Conservation (phyloP, 495 filamentous ascomycete genomes). For the Tuber indicum region DNA sequence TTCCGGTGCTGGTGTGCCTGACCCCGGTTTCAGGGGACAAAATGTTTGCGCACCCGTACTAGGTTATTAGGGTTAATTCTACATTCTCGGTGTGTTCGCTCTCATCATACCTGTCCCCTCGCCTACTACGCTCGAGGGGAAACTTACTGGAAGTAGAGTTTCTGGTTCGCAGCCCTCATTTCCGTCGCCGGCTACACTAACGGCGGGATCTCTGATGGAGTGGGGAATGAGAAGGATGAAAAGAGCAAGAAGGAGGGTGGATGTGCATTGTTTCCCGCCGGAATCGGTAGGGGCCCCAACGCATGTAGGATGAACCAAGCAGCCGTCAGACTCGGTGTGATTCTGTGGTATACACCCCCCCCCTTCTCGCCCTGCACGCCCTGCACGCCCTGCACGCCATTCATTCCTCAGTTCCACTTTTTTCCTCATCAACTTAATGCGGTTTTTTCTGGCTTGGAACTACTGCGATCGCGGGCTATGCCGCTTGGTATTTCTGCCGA, state of each 20-base stretch:
- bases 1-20: too few relatives aligned
- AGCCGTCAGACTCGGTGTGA: slow-evolving; percentile 65
- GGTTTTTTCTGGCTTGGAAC: slow-evolving; percentile 72
- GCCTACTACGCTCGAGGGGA: too few relatives aligned
- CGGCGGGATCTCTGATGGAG: slow-evolving; percentile 35
- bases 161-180: slow-evolving; percentile 86
- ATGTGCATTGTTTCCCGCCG: slow-evolving; percentile 31
- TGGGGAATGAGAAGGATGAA: slow-evolving; percentile 39
- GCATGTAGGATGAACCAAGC: slow-evolving; percentile 68
- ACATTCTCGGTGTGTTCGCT: too few relatives aligned
- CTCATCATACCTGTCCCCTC: too few relatives aligned
- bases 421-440: slow-evolving; percentile 26
- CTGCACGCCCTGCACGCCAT: too few relatives aligned
- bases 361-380: too few relatives aligned
- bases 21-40: too few relatives aligned
- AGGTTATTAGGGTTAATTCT: too few relatives aligned
- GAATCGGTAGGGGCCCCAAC: slow-evolving; percentile 34
- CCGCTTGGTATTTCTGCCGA: slow-evolving; percentile 48
- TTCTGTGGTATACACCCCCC: slow-evolving; percentile 62
- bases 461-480: slow-evolving; percentile 58
- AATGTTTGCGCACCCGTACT: too few relatives aligned
- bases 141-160: slow-evolving; percentile 43
- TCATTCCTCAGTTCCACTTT: slow-evolving; percentile 1
- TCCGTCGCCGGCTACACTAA: slow-evolving; percentile 40
- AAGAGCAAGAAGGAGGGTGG: slow-evolving; percentile 9